phyloP scores from a whole-genome alignment of 495 filamentous ascomycete species.

The Neurospora tetrasperma region DNA sequence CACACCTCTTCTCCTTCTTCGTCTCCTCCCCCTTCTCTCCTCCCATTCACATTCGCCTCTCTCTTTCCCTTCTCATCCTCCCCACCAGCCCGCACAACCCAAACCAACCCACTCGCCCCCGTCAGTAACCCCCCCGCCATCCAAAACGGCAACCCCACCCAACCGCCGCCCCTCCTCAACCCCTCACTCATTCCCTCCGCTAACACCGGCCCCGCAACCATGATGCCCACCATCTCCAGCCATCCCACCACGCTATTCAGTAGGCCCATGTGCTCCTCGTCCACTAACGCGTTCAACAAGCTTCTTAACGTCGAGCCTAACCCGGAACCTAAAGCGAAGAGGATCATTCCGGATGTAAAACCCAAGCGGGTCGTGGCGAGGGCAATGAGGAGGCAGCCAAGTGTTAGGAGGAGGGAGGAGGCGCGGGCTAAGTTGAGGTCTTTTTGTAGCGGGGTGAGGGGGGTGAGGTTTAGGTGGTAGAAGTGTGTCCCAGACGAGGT shows the following conservation, averaged over 20 bases:
- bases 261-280: conserved; percentile 25
- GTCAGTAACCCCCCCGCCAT: conserved; percentile 12
- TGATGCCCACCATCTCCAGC: conserved; percentile 19
- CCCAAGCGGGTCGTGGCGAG: not conserved
- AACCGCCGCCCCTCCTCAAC: conserved; percentile 13
- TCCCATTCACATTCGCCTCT: not conserved
- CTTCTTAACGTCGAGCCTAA: conserved; percentile 12
- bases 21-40: not conserved
- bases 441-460: not conserved
- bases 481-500: not conserved
- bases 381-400: conserved; percentile 1
- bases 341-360: conserved; percentile 11
- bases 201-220: conserved; percentile 19
- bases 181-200: conserved; percentile 19
- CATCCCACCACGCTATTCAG: conserved; percentile 22
- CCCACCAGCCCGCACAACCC: conserved; percentile 12
- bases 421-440: not conserved
- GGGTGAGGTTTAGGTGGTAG: not conserved
- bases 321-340: conserved; percentile 17
- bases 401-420: conserved; percentile 1
- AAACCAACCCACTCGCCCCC: conserved; percentile 8
- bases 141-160: conserved; percentile 22
- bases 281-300: conserved; percentile 22
- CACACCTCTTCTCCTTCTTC: not conserved
- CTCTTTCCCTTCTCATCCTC: not conserved